These are phyloP conservation scores for Trypanosoma conorhini DNA, from an alignment of 208 protist genomes.

Conservation along the genomic window DNA sequence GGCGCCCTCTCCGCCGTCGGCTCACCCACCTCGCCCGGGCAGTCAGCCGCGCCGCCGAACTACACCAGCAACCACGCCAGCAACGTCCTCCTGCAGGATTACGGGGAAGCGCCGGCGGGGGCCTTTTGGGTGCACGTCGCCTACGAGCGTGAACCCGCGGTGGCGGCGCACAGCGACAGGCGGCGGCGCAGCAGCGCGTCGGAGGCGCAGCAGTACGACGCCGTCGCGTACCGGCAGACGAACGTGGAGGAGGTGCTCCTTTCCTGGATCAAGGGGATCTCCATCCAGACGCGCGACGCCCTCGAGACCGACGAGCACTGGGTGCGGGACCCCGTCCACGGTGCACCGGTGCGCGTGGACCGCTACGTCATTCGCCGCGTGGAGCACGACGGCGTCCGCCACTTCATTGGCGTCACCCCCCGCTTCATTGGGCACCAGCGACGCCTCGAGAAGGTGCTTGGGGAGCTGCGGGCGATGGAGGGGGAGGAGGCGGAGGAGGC, in stretches of 20 bases:
- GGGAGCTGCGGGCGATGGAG: slow-evolving; percentile 22
- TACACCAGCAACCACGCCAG: slow-evolving; percentile 44
- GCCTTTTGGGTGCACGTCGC: slow-evolving; percentile 68
- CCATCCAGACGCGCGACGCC: slow-evolving; percentile 48
- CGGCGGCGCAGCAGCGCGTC: slow-evolving; percentile 7
- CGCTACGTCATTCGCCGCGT: slow-evolving; percentile 74
- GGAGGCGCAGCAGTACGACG: slow-evolving; percentile 2
- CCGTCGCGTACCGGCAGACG: slow-evolving; percentile 23
- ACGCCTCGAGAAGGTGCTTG: slow-evolving; percentile 43
- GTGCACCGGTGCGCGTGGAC: slow-evolving; percentile 46
- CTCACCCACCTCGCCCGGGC: not conserved
- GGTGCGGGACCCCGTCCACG: slow-evolving; percentile 50
- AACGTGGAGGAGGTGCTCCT: slow-evolving; percentile 77
- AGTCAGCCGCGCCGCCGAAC: not conserved
- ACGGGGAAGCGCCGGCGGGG: slow-evolving; percentile 30
- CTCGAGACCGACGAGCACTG: slow-evolving; percentile 50
- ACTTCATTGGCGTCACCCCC: slow-evolving; percentile 75
- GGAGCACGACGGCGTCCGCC: slow-evolving; percentile 70
- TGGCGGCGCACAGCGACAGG: slow-evolving; percentile 32
- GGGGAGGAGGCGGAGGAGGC: slow-evolving; percentile 23
- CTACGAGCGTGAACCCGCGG: slow-evolving; percentile 45
- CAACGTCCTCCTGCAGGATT: slow-evolving; percentile 38
- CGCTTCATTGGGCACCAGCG: slow-evolving; percentile 64
- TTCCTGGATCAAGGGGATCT: slow-evolving; percentile 64
- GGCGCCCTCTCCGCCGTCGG: not conserved